Evolutionary conservation across 257 asterid species (phyloP).

Genomic region (Paulownia fortunei): DNA sequence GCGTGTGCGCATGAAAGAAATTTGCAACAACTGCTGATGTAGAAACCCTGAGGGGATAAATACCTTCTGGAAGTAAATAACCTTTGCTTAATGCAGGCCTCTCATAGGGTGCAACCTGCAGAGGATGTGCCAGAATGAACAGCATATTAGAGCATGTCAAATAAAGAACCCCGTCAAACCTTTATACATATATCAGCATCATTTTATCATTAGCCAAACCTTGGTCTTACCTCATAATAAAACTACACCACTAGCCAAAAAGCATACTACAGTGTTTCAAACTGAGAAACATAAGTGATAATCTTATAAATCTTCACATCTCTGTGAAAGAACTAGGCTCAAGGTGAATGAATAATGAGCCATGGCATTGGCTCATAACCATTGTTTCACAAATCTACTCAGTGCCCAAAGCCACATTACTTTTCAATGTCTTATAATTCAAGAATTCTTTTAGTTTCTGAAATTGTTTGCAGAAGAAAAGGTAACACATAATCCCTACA

Average conservation of each 20-base stretch:
- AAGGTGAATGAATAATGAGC: background rate
- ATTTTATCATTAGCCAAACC: conserved; percentile 7
- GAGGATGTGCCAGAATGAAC: conserved; percentile 6
- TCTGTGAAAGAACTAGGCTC: background rate
- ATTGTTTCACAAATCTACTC: background rate
- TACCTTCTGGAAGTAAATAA: conserved; percentile 87
- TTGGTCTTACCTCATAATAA: background rate
- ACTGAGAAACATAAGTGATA: background rate
- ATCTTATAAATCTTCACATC: background rate
- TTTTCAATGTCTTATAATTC: background rate
- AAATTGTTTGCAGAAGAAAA: background rate
- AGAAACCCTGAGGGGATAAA: background rate
- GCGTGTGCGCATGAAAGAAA: background rate
- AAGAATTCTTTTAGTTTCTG: background rate
- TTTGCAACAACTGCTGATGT: background rate
- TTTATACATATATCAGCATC: background rate
- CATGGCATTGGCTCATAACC: background rate
- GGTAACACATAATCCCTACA: background rate
- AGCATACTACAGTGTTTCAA: background rate
- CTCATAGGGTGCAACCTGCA: conserved; percentile 88
- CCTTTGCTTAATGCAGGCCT: conserved; percentile 91
- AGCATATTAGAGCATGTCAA: background rate
- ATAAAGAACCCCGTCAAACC: background rate
- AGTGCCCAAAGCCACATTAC: background rate
- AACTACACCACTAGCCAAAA: background rate